These are phyloP conservation scores for Ganoderma meredithae DNA, from an alignment of 1,284 basidiomycete genomes.

Conservation along the genomic window DNA sequence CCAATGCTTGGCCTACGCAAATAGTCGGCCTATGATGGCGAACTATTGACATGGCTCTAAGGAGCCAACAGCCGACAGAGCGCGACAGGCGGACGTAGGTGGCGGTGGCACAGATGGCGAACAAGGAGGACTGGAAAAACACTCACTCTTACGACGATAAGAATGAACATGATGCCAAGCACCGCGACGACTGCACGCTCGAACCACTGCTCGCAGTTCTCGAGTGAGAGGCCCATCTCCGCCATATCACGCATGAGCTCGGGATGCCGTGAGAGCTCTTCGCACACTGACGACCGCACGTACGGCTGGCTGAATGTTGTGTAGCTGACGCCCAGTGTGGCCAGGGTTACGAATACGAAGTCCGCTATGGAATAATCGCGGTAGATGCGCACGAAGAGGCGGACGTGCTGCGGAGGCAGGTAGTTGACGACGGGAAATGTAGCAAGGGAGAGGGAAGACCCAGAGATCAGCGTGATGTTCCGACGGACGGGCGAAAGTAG, in stretches of 20 bases:
- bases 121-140: background rate
- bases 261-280: constrained; percentile 74
- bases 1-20: background rate
- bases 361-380: constrained; percentile 80
- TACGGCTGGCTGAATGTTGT: constrained; percentile 60
- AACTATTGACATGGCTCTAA: background rate
- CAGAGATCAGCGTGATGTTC: background rate
- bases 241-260: constrained; percentile 75
- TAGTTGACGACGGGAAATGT: background rate
- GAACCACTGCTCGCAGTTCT: constrained; percentile 82
- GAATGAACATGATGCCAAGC: constrained; percentile 62
- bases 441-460: background rate
- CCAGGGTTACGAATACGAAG: constrained; percentile 68
- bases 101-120: constrained; percentile 7
- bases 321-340: constrained; percentile 62
- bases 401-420: constrained; percentile 50
- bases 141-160: constrained; percentile 71
- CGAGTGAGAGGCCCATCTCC: constrained; percentile 74
- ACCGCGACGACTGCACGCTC: constrained; percentile 67
- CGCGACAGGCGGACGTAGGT: background rate
- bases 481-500: background rate
- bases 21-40: background rate
- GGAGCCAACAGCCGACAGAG: background rate
- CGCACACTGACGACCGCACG: constrained; percentile 68
- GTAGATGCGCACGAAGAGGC: constrained; percentile 65